phyloP scores from a whole-genome alignment of 129 eudicot genomes.

The Ambrosia artemisiifolia region DNA sequence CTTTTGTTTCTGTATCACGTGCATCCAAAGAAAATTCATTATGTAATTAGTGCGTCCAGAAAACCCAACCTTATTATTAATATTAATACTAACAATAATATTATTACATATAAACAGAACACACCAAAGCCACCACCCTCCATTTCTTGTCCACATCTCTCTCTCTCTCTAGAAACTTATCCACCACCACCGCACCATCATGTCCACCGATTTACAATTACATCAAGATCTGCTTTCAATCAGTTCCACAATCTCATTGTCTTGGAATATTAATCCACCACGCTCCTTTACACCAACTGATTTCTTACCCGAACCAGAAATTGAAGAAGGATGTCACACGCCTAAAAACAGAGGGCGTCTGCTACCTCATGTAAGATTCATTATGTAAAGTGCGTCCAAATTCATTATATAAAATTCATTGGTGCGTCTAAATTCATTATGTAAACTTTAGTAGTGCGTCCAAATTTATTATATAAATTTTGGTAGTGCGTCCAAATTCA shows the following conservation, averaged over 20 bases:
- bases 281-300: not conserved
- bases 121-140: not conserved
- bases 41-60: no score
- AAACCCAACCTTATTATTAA: no score
- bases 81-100: no score
- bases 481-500: no score
- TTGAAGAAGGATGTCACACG: conserved; percentile 37
- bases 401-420: no score
- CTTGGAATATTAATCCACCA: conserved; percentile 14
- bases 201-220: conserved; percentile 70
- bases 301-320: not conserved
- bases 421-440: no score
- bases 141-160: conserved; percentile 1
- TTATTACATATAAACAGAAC: conserved; percentile 9
- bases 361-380: no score
- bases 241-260: conserved; percentile 19
- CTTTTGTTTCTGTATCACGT: no score
- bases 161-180: not conserved
- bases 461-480: no score
- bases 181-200: conserved; percentile 13
- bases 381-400: no score
- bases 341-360: conserved; percentile 41
- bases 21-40: no score
- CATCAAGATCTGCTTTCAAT: conserved; percentile 31
- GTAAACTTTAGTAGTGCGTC: no score